Base-by-base conservation (phyloP, 768 basidiomycete genomes). In the Mycena haematopus region DNA sequence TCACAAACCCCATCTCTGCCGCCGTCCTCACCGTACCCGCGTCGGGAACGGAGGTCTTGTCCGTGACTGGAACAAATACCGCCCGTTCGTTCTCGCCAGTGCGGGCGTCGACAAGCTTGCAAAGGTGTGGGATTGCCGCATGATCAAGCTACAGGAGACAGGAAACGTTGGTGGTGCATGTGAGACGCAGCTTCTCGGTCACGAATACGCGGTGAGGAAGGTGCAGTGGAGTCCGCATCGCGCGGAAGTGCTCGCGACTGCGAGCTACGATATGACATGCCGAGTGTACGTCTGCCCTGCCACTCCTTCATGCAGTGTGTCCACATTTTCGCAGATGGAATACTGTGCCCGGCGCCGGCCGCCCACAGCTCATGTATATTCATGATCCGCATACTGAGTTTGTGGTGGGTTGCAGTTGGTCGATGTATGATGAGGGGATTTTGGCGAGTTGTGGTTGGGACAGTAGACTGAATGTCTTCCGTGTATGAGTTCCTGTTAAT, bases 381-480 rank as follows among this genome's bases (percentile, higher is more conserved):
- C 90, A 97, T 71, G 90, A 94, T 71, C 80, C 87, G 7, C 96
- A 99, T 72, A 96, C 92, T 2, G 96, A 99, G 77, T 98, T 99
- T 75, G 94, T 96, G 24, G 91, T 92, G 44, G 96, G 93, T 0
- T 90, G 92, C 70, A 83, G 85, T 50, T 97, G 96, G 95, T 93
- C 93, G n/a, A 74, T 97, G 69, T 95, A 88, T 65, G 94, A 97
- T 51, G 88, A 93, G 70, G 92, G 93, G 1, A 72, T 95, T 19
- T 71, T 99, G 50, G 95, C 92, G 42, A 96, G 89, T 62, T 96
- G 94, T 74, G 87, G 91, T 52, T 98, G 96, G 96, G 96, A 98
- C 67, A 86, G 90, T 69, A 85, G 86, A 76, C 76, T 96, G 56
- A 86, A 90, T 75, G 80, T 96, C 65, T 95, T 92, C 73, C 86